These are phyloP conservation scores for Neurospora sp. DNA, from an alignment of 2,329 filamentous ascomycete species.

Conservation along the genomic window DNA sequence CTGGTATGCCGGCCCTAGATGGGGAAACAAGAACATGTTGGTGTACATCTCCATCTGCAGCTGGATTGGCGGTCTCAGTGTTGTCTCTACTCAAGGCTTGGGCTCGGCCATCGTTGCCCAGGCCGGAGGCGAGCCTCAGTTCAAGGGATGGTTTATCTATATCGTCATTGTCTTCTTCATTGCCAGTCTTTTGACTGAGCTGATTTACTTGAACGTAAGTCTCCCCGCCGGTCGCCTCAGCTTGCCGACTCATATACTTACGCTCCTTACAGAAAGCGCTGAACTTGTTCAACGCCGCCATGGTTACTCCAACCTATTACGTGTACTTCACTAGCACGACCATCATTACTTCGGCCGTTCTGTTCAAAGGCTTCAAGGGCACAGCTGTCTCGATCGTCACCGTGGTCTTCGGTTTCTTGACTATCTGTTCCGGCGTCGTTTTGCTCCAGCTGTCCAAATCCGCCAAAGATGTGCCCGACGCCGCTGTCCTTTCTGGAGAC, in stretches of 20 bases:
- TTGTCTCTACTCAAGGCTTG: constrained; percentile 87
- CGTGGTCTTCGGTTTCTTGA: constrained; percentile 85
- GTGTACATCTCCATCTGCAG: constrained; percentile 96
- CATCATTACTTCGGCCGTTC: constrained; percentile 83
- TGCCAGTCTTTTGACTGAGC: constrained; percentile 80
- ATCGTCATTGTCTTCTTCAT: constrained; percentile 86
- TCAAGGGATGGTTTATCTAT: constrained; percentile 97
- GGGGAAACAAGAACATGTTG: constrained; percentile 94
- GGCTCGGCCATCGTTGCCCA: constrained; percentile 87
- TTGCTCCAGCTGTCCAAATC: constrained; percentile 95
- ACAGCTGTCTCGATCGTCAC: constrained; percentile 71
- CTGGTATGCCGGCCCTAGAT: constrained; percentile 73
- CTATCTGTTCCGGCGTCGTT: constrained; percentile 87
- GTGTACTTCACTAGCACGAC: constrained; percentile 96
- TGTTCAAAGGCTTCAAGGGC: constrained; percentile 92
- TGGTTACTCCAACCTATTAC: constrained; percentile 97
- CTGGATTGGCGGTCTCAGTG: constrained; percentile 84
- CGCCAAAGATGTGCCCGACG: constrained; percentile 90
- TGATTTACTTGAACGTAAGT: constrained; percentile 90
- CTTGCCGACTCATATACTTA: constrained; percentile 8
- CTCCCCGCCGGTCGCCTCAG: neutral
- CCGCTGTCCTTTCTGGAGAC: constrained; percentile 84
- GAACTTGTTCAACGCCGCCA: constrained; percentile 90
- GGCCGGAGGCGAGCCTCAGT: constrained; percentile 71
- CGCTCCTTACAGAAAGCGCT: constrained; percentile 70